Base-by-base conservation (phyloP, 2,329 filamentous ascomycete genomes). In the Knufia fluminis region DNA sequence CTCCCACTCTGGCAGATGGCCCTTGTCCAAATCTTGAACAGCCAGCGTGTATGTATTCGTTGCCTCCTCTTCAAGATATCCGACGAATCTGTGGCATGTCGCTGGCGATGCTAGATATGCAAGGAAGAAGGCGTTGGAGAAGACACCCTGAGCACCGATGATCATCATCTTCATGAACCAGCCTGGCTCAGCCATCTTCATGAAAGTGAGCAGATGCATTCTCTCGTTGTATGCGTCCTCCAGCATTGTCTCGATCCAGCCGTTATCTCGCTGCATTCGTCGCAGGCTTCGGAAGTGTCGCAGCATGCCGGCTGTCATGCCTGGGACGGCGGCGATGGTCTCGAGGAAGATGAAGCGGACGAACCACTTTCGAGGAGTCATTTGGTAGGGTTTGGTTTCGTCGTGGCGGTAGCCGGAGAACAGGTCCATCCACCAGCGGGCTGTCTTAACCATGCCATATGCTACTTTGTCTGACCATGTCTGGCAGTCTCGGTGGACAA, bases 221-320 rank as follows among this genome's bases (percentile, higher is more conserved):
- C 90, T 77, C 67, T 95, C 89, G 65, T 95, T 95, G 69, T 87
- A 94, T 55, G 83, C 86, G 70, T 94, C 88, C 66, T 94, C 88
- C 1, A 95, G 77, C 7, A 95, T 73, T 0, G 86, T 91, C 68
- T 94, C 89, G 64, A 98, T 97, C 81, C 83, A 97, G 62, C 92
- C 92, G 60, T 97, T 94, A 65, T 97, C 91, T 49, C 91, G 76
- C 74, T 88, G 89, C 75, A 97, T 83, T 23, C 83, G 78, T 39
- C 91, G 77, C 61, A 97, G 77, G 57, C 83, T 90, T 63, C 85
- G 81, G 32, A 97, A 75, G 68, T 98, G 92, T 28, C 92, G 77
- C 14, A 97, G 74, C 86, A 95, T 96, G 19, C 89, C 92, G 0
- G 85, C 92, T 0, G 97, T 91, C 88, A 97, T 97, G 6, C 92